phyloP scores from a whole-genome alignment of 441 rosid genomes.

The Theobroma grandiflorum region DNA sequence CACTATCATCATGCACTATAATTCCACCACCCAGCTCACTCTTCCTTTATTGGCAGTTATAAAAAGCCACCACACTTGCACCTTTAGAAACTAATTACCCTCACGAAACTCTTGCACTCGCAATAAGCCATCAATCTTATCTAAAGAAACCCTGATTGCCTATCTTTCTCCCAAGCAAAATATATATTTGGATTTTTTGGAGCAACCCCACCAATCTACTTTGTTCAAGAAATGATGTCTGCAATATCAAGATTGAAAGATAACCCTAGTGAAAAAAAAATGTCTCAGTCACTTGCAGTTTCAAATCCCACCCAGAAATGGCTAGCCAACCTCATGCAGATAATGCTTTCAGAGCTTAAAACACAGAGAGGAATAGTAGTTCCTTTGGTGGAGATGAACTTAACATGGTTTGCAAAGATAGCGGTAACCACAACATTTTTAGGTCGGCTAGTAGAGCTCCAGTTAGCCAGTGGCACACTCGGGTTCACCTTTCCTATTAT shows the following conservation, averaged over 20 bases:
- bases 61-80: constrained; percentile 36
- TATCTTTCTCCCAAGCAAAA: no score
- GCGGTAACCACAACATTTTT: constrained; percentile 74
- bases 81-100: constrained; percentile 10
- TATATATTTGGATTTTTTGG: no score
- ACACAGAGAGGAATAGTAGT: constrained; percentile 57
- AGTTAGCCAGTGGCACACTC: constrained; percentile 82
- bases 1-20: no score
- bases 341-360: constrained; percentile 56
- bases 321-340: constrained; percentile 39
- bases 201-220: neutral
- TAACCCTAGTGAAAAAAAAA: constrained; percentile 24
- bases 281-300: constrained; percentile 28
- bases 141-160: no score
- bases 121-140: no score
- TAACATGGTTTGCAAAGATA: constrained; percentile 81
- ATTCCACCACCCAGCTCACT: neutral
- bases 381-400: constrained; percentile 78
- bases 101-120: no score
- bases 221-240: constrained; percentile 34
- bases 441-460: constrained; percentile 76
- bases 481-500: constrained; percentile 86
- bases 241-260: constrained; percentile 33
- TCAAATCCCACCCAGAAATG: constrained; percentile 34
- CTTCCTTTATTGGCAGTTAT: constrained; percentile 31